phyloP scores from a whole-genome alignment of 192 early-diverging fungal species.

The Pilaira anomala region DNA sequence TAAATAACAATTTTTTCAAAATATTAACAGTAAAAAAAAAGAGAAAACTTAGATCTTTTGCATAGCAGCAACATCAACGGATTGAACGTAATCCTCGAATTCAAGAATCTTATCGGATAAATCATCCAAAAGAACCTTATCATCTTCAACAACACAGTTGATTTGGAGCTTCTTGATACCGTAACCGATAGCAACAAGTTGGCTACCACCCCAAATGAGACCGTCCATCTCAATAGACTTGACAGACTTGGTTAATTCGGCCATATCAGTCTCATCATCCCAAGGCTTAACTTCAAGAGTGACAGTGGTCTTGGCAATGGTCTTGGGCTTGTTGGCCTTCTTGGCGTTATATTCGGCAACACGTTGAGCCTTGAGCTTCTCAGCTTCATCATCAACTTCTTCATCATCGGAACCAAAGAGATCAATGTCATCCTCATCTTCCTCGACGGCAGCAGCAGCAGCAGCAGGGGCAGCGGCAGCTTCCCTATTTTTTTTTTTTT shows the following conservation, averaged over 20 bases:
- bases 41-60: constrained; percentile 73
- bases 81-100: constrained; percentile 88
- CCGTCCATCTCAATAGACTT: constrained; percentile 80
- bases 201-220: constrained; percentile 81
- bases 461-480: constrained; percentile 51
- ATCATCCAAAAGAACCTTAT: constrained; percentile 85
- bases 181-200: constrained; percentile 84
- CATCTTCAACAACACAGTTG: constrained; percentile 89
- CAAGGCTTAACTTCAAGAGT: constrained; percentile 96
- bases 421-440: constrained; percentile 93
- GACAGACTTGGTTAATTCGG: constrained; percentile 68
- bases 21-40: too few species aligned
- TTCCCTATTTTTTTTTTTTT: constrained; percentile 25
- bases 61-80: constrained; percentile 85
- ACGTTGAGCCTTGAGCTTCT: constrained; percentile 83
- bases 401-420: constrained; percentile 95
- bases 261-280: constrained; percentile 95
- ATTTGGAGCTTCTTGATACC: constrained; percentile 97
- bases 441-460: constrained; percentile 59
- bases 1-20: too few species aligned
- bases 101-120: constrained; percentile 75
- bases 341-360: constrained; percentile 87
- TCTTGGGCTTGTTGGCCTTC: constrained; percentile 87
- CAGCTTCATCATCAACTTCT: constrained; percentile 87
- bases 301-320: constrained; percentile 89